Conservation (phyloP, 2,329 filamentous ascomycete genomes). For the Plenodomus biglobosus region DNA sequence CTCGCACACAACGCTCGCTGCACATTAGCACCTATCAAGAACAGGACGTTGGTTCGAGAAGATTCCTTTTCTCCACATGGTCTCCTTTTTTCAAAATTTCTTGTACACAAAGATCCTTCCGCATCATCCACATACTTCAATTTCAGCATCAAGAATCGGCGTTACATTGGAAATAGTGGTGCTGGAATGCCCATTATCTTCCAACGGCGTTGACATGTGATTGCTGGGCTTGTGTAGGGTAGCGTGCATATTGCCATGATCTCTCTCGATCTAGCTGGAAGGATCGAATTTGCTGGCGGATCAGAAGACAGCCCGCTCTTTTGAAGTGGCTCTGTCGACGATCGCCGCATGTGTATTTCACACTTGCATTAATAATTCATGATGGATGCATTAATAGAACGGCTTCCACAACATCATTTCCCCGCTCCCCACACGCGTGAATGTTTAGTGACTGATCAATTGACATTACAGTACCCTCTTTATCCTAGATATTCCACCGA, state of each 20-base stretch:
- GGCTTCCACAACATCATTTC: neutral
- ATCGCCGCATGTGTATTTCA: slow-evolving; percentile 1
- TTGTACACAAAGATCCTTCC: slow-evolving; percentile 8
- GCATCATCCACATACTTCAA: slow-evolving; percentile 6
- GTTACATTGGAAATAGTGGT: slow-evolving; percentile 8
- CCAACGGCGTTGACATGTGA: slow-evolving; percentile 6
- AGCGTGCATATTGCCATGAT: slow-evolving; percentile 3
- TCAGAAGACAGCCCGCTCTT: neutral
- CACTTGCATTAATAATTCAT: neutral
- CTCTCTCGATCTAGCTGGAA: slow-evolving; percentile 1
- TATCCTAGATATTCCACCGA: slow-evolving; percentile 4
- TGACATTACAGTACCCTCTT: slow-evolving; percentile 22
- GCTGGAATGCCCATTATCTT: slow-evolving; percentile 29
- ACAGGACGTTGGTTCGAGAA: too few species aligned
- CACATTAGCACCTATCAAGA: neutral
- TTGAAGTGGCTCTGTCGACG: neutral
- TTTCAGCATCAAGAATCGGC: slow-evolving; percentile 8
- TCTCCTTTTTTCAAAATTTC: slow-evolving; percentile 1
- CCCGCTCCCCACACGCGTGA: neutral
- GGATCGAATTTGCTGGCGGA: neutral
- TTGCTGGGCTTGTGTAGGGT: slow-evolving; percentile 1
- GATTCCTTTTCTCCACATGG: neutral
- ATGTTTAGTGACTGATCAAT: neutral
- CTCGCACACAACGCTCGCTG: neutral
- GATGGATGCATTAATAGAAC: neutral